Evolutionary conservation across 345 rosid species (phyloP).

Genomic region (Lepidium africanum): DNA sequence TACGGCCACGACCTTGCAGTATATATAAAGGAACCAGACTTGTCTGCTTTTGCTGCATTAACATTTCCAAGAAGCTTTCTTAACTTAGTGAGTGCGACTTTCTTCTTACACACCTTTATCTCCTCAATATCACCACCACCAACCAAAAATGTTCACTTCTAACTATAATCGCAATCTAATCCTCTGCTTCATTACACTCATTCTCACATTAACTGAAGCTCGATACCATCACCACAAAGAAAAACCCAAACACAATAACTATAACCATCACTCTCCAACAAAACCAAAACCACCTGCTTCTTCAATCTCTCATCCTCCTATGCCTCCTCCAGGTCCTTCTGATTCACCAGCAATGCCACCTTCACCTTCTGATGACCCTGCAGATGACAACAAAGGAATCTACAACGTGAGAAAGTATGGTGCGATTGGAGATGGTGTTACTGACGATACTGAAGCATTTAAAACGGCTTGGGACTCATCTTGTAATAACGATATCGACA

Average conservation of each 20-base stretch:
- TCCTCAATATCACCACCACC: slow-evolving; percentile 12
- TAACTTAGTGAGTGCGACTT: slow-evolving; percentile 25
- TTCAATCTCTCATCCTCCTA: slow-evolving; percentile 26
- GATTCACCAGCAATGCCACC: slow-evolving; percentile 25
- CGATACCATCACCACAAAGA: slow-evolving; percentile 41
- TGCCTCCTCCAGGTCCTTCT: slow-evolving; percentile 34
- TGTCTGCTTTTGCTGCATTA: slow-evolving; percentile 32
- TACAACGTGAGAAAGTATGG: slow-evolving; percentile 63
- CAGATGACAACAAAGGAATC: slow-evolving; percentile 22
- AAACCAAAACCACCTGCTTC: slow-evolving; percentile 23
- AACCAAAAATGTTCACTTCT: slow-evolving; percentile 29
- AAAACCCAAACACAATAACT: slow-evolving; percentile 33
- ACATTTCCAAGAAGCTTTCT: slow-evolving; percentile 25
- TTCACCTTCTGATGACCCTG: slow-evolving; percentile 29
- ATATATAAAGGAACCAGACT: slow-evolving; percentile 26
- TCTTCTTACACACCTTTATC: slow-evolving; percentile 17
- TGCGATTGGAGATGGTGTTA: slow-evolving; percentile 65
- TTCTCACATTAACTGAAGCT: slow-evolving; percentile 33
- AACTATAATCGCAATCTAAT: slow-evolving; percentile 3
- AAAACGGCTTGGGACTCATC: slow-evolving; percentile 83
- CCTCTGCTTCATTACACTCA: slow-evolving; percentile 22
- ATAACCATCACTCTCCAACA: slow-evolving; percentile 26
- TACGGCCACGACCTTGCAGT: slow-evolving; percentile 19
- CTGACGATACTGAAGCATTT: slow-evolving; percentile 79
- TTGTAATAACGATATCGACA: slow-evolving; percentile 32